A percentile compares a stretch with the other conserved stretches of the same genome.
These are phyloP conservation scores for Cystofilobasidium ferigula DNA, from an alignment of 768 basidiomycete genomes.

Conservation along the genomic window DNA sequence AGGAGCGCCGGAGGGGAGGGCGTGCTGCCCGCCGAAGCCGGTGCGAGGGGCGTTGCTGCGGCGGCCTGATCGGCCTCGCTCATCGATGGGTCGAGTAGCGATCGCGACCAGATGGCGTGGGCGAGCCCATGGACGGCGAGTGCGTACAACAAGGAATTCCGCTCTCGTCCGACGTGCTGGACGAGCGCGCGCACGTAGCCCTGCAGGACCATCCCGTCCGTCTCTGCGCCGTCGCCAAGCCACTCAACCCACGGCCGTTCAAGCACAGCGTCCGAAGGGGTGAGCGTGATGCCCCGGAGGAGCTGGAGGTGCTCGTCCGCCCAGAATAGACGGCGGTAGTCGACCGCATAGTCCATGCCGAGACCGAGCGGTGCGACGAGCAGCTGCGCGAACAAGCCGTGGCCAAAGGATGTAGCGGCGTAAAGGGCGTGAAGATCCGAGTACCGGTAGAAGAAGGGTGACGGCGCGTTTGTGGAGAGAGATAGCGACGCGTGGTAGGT, in stretches of 20 bases:
- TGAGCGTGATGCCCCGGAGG: slow-evolving; percentile 43
- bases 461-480: slow-evolving; percentile 44
- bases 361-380: slow-evolving; percentile 55
- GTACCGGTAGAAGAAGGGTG: slow-evolving; percentile 89
- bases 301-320: slow-evolving; percentile 57
- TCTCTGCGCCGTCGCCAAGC: not conserved
- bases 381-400: slow-evolving; percentile 61
- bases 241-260: slow-evolving; percentile 24
- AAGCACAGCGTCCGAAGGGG: slow-evolving; percentile 29
- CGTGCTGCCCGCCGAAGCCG: too few species aligned
- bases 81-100: not conserved
- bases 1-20: too few species aligned
- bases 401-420: slow-evolving; percentile 76
- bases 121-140: not conserved
- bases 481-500: slow-evolving; percentile 46
- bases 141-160: not conserved
- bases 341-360: slow-evolving; percentile 61
- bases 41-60: not conserved
- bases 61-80: not conserved
- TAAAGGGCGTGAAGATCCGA: slow-evolving; percentile 84
- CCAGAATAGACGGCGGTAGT: slow-evolving; percentile 79
- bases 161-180: not conserved
- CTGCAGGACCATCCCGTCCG: not conserved
- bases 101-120: not conserved
- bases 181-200: not conserved